These are phyloP conservation scores for Crithidia thermophila DNA, from an alignment of 208 protist species.

Conservation along the genomic window DNA sequence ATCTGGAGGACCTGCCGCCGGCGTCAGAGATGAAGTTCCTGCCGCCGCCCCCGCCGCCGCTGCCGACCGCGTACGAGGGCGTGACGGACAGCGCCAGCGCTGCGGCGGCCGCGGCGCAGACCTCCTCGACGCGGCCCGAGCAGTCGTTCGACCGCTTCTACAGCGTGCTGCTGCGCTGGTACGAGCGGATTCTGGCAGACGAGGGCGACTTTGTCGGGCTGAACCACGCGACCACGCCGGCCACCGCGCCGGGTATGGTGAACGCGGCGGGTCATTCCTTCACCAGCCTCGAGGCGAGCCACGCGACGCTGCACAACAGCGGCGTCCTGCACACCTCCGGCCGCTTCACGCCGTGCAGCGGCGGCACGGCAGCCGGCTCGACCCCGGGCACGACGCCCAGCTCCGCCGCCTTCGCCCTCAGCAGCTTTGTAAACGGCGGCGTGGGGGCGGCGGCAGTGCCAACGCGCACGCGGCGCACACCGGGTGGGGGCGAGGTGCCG, in stretches of 20 bases:
- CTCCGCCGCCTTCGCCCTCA: neutral
- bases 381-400: neutral
- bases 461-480: neutral
- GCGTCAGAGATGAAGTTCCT: constrained; percentile 25
- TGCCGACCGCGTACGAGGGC: constrained; percentile 3
- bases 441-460: neutral
- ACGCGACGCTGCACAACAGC: constrained; percentile 13
- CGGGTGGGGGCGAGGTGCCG: constrained; percentile 30
- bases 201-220: constrained; percentile 41
- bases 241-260: neutral
- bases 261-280: neutral
- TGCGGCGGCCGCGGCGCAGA: no score
- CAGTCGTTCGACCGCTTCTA: constrained; percentile 31
- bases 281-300: constrained; percentile 11
- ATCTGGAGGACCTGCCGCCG: constrained; percentile 24
- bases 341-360: neutral
- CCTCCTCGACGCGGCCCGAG: neutral
- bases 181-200: constrained; percentile 43
- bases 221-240: constrained; percentile 6
- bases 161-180: constrained; percentile 47
- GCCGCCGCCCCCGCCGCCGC: constrained; percentile 30
- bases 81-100: neutral
- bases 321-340: neutral
- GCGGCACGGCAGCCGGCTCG: neutral
- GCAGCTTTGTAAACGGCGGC: neutral